Evolutionary conservation across 805 yeast genomes (phyloP).

Genomic region (Lipomyces spencermartinsiae): DNA sequence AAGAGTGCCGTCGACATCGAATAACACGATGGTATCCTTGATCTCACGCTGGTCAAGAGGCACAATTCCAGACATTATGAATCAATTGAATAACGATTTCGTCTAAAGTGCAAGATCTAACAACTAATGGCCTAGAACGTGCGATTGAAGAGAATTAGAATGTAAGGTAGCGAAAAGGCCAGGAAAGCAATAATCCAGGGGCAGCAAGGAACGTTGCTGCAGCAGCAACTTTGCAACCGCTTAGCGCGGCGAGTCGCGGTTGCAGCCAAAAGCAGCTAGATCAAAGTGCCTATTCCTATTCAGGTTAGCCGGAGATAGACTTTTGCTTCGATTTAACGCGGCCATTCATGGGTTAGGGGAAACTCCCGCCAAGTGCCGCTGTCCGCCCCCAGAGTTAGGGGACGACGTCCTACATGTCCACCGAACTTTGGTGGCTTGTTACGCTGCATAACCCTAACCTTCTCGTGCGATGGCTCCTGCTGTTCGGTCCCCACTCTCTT

Average conservation of each 20-base stretch:
- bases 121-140: not conserved
- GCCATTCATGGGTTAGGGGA: too few species aligned
- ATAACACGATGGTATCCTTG: constrained; percentile 79
- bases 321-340: too few species aligned
- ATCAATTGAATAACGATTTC: not conserved
- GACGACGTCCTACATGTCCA: too few species aligned
- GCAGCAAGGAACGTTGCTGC: not conserved
- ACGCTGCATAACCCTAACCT: too few species aligned
- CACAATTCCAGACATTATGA: constrained; percentile 25
- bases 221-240: not conserved
- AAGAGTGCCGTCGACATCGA: constrained; percentile 98
- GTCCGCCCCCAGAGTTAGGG: too few species aligned
- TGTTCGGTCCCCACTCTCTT: too few species aligned
- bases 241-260: not conserved
- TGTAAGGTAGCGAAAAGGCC: not conserved
- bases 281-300: too few species aligned
- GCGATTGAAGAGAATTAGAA: not conserved
- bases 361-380: too few species aligned
- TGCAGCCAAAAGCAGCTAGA: not conserved
- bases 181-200: not conserved
- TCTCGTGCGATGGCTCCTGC: too few species aligned
- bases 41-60: constrained; percentile 75
- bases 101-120: not conserved
- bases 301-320: too few species aligned
- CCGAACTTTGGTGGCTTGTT: too few species aligned